Evolutionary conservation across 768 basidiomycete species (phyloP).

Genomic region (Agaricus sinodeliciosus): DNA sequence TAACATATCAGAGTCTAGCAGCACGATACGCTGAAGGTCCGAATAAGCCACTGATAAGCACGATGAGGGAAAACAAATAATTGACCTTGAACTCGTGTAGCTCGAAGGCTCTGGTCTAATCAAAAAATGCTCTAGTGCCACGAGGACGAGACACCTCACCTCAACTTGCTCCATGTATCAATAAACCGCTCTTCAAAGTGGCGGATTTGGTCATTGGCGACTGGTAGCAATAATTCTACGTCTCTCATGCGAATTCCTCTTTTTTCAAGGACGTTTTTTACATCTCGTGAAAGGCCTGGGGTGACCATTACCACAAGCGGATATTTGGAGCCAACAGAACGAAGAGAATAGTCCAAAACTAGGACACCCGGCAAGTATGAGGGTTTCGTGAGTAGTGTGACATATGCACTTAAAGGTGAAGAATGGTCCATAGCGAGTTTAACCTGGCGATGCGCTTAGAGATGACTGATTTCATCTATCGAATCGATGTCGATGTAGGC

Average conservation of each 20-base stretch:
- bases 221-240: slow-evolving; percentile 54
- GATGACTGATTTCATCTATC: no score
- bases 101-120: slow-evolving; percentile 47
- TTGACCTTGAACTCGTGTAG: slow-evolving; percentile 61
- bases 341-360: slow-evolving; percentile 52
- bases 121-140: neutral
- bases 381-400: slow-evolving; percentile 69
- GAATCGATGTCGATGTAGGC: no score
- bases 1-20: slow-evolving; percentile 88
- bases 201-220: slow-evolving; percentile 27
- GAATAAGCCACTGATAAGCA: neutral
- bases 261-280: slow-evolving; percentile 43
- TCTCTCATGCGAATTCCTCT: slow-evolving; percentile 49
- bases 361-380: slow-evolving; percentile 62
- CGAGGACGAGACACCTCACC: slow-evolving; percentile 21
- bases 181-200: slow-evolving; percentile 46
- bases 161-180: slow-evolving; percentile 70
- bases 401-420: slow-evolving; percentile 48
- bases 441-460: no score
- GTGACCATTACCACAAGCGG: slow-evolving; percentile 80
- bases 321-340: slow-evolving; percentile 51
- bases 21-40: slow-evolving; percentile 55
- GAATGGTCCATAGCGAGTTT: no score
- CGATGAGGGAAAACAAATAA: neutral
- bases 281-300: slow-evolving; percentile 42